These are phyloP conservation scores for Pisolithus tinctorius DNA, from an alignment of 768 basidiomycete species.

Conservation along the genomic window DNA sequence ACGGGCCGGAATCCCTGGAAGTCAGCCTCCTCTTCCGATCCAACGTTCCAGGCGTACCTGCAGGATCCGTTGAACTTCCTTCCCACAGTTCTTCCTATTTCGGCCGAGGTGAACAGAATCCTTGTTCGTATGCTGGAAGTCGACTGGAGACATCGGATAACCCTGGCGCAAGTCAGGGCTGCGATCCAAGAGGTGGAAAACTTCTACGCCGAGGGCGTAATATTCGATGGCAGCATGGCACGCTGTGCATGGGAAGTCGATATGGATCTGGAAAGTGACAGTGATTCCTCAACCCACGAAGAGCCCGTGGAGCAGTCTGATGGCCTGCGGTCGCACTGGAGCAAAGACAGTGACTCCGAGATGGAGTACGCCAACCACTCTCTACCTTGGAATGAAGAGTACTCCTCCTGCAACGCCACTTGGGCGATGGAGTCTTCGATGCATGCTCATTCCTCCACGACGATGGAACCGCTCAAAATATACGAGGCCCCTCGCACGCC, in stretches of 20 bases:
- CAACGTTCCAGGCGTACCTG: conserved; percentile 85
- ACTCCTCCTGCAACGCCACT: conserved; percentile 44
- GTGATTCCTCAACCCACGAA: conserved; percentile 46
- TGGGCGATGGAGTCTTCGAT: conserved; percentile 49
- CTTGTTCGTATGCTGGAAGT: conserved; percentile 68
- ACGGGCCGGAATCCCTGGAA: conserved; percentile 97
- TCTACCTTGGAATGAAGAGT: conserved; percentile 28
- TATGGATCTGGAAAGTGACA: conserved; percentile 57
- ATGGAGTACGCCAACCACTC: conserved; percentile 28
- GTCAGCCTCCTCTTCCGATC: conserved; percentile 74
- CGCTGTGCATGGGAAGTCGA: conserved; percentile 73
- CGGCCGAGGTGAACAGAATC: conserved; percentile 62
- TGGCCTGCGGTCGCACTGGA: conserved; percentile 50
- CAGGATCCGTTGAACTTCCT: conserved; percentile 74
- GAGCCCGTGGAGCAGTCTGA: conserved; percentile 33
- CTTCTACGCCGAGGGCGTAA: conserved; percentile 69
- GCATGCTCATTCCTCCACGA: conserved; percentile 37
- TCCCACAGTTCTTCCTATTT: conserved; percentile 79
- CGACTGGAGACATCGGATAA: conserved; percentile 51
- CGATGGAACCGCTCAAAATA: conserved; percentile 32
- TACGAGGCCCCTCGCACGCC: conserved; percentile 45
- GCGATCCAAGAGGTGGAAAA: conserved; percentile 50
- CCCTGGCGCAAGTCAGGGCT: conserved; percentile 43
- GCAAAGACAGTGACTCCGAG: conserved; percentile 39
- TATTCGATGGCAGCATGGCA: conserved; percentile 79